Base-by-base conservation (phyloP, 306 rosid species). In the Alnus glutinosa region DNA sequence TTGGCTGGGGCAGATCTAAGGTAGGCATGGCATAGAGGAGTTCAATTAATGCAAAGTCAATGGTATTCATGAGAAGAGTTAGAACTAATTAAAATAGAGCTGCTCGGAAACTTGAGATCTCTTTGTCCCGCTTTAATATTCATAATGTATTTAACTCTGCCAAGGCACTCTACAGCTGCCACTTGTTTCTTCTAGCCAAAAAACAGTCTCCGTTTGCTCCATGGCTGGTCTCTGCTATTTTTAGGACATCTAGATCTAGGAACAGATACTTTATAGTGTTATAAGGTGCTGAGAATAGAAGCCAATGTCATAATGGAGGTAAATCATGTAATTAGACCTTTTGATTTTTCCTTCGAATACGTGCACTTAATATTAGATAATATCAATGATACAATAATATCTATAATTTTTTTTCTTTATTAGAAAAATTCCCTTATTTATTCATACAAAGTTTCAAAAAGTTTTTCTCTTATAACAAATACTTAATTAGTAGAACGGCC, bases 401-500 rank as follows among this genome's bases (percentile, higher is more conserved):
- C 52, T 12, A 49, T 34, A 2, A 34, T 49, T 42, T 48, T 49
- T 49, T 49, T 5, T 8, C 14, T 49, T 49, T 9, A 9, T 49
- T 49, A 49, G 11, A 12, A 49, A 49, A 49, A 49, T 49, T 49
- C 15, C 14, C 52, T 49, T 12, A 12, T 34, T 58, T 70, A 77
- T 44, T 74, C 79, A 71, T 59, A 28, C 46, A 28, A 59, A 59
- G 39, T 59, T 14, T 32, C 12, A 69, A 64, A 77, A 54, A 75
- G 73, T 28, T 18, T 14, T 67, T 9, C 51, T 30, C 75, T 57
- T 71, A 75, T 67, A 77, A 48, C 80, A 76, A 74, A 76, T 30
- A 76, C 57, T 1, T 81, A 23, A 23, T 76, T 73, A 75, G 58
- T 77, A 76, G 77, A 76, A 73, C n/a, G n/a, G n/a, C 44, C 55